Evolutionary conservation across 2,329 filamentous ascomycete genomes (phyloP).

Genomic region (Pseudofabraea citricarpa): DNA sequence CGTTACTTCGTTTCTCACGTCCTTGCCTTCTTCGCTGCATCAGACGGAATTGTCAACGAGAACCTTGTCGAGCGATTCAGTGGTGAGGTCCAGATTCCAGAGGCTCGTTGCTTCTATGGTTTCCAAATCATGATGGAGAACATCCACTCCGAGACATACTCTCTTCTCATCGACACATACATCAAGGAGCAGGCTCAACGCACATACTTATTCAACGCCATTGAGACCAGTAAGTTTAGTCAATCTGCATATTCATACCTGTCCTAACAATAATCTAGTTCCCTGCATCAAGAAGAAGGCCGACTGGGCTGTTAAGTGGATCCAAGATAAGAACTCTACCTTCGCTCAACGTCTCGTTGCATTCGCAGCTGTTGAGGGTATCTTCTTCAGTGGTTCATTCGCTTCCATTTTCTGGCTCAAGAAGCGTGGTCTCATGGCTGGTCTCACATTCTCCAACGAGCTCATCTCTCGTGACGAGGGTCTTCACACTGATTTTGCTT

Average conservation of each 20-base stretch:
- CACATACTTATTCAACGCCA: slow-evolving; percentile 93
- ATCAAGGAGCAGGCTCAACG: slow-evolving; percentile 97
- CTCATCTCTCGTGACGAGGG: slow-evolving; percentile 99
- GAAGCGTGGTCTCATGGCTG: slow-evolving; percentile 99
- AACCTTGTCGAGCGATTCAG: slow-evolving; percentile 98
- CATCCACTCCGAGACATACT: slow-evolving; percentile 99
- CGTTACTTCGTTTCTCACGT: slow-evolving; percentile 98
- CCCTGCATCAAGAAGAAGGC: slow-evolving; percentile 98
- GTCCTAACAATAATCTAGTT: slow-evolving; percentile 46
- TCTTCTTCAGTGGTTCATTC: slow-evolving; percentile 99
- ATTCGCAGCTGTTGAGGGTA: slow-evolving; percentile 96
- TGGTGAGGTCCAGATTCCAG: slow-evolving; percentile 91
- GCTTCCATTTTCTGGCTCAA: slow-evolving; percentile 99
- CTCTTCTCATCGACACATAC: slow-evolving; percentile 97
- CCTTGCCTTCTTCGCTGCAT: slow-evolving; percentile 97
- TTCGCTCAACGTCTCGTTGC: slow-evolving; percentile 95
- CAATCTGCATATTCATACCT: neutral
- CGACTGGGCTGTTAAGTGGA: slow-evolving; percentile 96
- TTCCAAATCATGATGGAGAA: slow-evolving; percentile 99
- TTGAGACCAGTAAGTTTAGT: slow-evolving; percentile 78
- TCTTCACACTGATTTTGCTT: slow-evolving; percentile 98
- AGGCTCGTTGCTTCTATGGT: slow-evolving; percentile 99
- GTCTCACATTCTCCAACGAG: slow-evolving; percentile 98
- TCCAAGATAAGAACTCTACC: slow-evolving; percentile 85
- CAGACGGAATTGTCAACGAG: slow-evolving; percentile 98